A percentile compares a stretch with the other conserved stretches of the same genome.
Evolutionary conservation across 164 flowering plant genomes (phyloP).

Genomic region (Annona squamosa): DNA sequence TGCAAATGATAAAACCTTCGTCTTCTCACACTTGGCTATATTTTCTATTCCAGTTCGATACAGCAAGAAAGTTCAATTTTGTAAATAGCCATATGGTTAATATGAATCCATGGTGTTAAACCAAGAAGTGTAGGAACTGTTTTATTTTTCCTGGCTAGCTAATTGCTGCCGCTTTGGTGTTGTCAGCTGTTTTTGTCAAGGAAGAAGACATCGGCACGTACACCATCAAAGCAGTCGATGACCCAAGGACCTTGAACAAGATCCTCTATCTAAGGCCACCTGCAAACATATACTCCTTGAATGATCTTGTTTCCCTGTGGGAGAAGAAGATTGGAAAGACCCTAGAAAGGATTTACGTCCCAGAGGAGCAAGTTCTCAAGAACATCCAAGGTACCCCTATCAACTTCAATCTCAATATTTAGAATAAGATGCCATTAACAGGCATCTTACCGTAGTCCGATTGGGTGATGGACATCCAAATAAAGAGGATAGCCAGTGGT

Average conservation of each 20-base stretch:
- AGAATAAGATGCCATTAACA: not conserved
- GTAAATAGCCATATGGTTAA: not conserved
- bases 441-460: not conserved
- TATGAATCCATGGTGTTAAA: too few species aligned
- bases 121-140: too few species aligned
- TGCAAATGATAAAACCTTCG: too few species aligned
- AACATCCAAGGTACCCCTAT: slow-evolving; percentile 43
- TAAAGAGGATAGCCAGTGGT: too few species aligned
- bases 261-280: slow-evolving; percentile 48
- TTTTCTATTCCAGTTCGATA: not conserved
- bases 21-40: not conserved
- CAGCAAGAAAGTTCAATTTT: not conserved
- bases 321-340: slow-evolving; percentile 68
- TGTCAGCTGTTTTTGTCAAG: slow-evolving; percentile 42
- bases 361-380: slow-evolving; percentile 59
- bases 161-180: not conserved
- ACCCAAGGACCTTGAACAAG: slow-evolving; percentile 69
- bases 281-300: slow-evolving; percentile 39
- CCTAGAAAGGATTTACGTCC: slow-evolving; percentile 42
- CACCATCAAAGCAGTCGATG: slow-evolving; percentile 60
- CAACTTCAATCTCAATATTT: not conserved
- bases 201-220: slow-evolving; percentile 58
- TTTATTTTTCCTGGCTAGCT: not conserved
- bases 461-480: too few species aligned
- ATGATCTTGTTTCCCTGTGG: slow-evolving; percentile 58